A percentile compares a stretch with the other conserved stretches of the same genome.
Conservation (phyloP, 345 rosid species). For the Camelina sativa region DNA sequence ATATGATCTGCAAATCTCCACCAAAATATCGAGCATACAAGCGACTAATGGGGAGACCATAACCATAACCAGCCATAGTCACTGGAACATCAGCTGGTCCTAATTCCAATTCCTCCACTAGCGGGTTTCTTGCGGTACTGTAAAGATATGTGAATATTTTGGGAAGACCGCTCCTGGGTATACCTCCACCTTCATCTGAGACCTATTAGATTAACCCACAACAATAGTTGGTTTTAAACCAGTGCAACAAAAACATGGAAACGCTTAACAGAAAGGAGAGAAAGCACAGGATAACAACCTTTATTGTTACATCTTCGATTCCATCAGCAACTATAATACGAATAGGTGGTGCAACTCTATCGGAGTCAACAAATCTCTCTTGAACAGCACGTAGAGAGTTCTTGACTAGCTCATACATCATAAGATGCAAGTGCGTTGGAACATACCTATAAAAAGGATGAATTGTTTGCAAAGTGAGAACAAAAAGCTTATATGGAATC, state of each 20-base stretch:
- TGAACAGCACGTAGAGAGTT: constrained; percentile 95
- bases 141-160: constrained; percentile 95
- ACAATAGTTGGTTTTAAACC: constrained; percentile 23
- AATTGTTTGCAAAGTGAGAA: neutral
- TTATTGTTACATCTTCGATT: constrained; percentile 92
- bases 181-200: constrained; percentile 98
- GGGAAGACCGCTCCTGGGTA: constrained; percentile 95
- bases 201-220: constrained; percentile 53
- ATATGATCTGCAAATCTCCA: constrained; percentile 92
- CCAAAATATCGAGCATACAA: constrained; percentile 95
- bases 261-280: neutral
- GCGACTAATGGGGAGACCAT: constrained; percentile 93
- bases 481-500: neutral
- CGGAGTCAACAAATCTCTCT: constrained; percentile 77
- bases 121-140: constrained; percentile 91
- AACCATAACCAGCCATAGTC: constrained; percentile 98
- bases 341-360: constrained; percentile 75
- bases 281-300: constrained; percentile 50
- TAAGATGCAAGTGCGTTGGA: constrained; percentile 89
- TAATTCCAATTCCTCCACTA: constrained; percentile 66
- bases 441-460: constrained; percentile 60
- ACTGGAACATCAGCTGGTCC: constrained; percentile 63
- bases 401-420: constrained; percentile 96
- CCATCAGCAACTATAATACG: constrained; percentile 94
- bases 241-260: neutral